Evolutionary conservation across 2,329 filamentous ascomycete genomes (phyloP).

Genomic region (Stagonosporopsis cucurbitacearum): DNA sequence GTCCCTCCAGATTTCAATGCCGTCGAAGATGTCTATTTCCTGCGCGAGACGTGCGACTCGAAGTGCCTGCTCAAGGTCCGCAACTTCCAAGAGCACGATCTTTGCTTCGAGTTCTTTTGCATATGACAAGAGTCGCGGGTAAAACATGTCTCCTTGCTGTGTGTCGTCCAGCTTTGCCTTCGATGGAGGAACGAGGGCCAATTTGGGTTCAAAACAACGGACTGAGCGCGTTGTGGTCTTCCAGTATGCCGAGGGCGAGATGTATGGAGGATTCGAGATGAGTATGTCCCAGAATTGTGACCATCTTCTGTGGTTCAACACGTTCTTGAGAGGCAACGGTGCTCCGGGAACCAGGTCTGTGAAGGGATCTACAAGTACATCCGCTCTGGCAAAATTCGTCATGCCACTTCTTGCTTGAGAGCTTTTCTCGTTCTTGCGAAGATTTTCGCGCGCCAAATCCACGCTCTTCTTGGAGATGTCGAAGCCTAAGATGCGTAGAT

Average conservation of each 20-base stretch:
- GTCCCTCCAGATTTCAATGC: constrained; percentile 76
- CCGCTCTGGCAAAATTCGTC: constrained; percentile 57
- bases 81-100: constrained; percentile 73
- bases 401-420: constrained; percentile 24
- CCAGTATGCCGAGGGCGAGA: constrained; percentile 70
- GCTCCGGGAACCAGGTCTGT: constrained; percentile 34
- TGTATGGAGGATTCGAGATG: constrained; percentile 90
- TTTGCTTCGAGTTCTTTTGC: constrained; percentile 59
- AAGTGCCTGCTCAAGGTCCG: constrained; percentile 70
- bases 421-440: constrained; percentile 49
- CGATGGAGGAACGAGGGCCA: constrained; percentile 70
- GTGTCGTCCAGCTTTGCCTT: constrained; percentile 23
- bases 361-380: constrained; percentile 59
- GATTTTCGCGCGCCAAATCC: constrained; percentile 69
- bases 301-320: constrained; percentile 20
- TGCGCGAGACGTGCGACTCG: constrained; percentile 63
- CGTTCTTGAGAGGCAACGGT: constrained; percentile 22
- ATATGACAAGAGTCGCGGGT: constrained; percentile 67
- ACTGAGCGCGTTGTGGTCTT: constrained; percentile 74
- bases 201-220: constrained; percentile 77
- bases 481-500: constrained; percentile 67
- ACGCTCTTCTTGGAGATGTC: constrained; percentile 75
- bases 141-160: constrained; percentile 65
- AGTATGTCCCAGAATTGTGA: constrained; percentile 64
- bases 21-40: constrained; percentile 38